Conservation (phyloP, 139 green algal species). For the Dunaliella primolecta region DNA sequence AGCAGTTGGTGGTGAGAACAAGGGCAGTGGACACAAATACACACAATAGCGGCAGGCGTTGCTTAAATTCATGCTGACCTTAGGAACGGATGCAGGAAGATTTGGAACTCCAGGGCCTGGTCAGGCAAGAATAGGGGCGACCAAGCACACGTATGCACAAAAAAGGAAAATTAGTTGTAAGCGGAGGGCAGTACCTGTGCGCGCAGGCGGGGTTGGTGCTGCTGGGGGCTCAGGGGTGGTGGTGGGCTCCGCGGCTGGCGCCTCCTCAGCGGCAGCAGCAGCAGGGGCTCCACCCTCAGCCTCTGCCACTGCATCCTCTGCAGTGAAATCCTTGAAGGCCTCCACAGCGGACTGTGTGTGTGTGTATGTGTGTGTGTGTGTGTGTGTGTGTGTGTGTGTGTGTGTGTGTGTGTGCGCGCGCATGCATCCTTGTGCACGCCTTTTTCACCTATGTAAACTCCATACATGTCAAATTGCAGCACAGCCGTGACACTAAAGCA, state of each 20-base stretch:
- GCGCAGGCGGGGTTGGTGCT: neutral
- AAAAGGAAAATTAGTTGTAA: too few species aligned
- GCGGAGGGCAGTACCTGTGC: neutral
- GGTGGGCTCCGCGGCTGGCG: neutral
- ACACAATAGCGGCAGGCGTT: too few species aligned
- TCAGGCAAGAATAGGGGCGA: too few species aligned
- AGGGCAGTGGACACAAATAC: too few species aligned
- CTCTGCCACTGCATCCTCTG: slow-evolving; percentile 40
- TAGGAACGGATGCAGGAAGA: too few species aligned
- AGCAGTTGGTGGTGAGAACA: too few species aligned
- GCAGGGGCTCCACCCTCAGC: slow-evolving; percentile 19
- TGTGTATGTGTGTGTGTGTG: neutral
- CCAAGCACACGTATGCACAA: slow-evolving; percentile 30
- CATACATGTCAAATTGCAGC: too few species aligned
- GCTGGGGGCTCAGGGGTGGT: slow-evolving; percentile 4
- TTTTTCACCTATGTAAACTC: too few species aligned
- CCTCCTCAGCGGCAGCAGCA: neutral
- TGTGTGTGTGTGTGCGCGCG: neutral
- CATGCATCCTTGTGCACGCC: too few species aligned
- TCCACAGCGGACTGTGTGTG: slow-evolving; percentile 42
- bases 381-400: neutral
- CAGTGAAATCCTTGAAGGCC: slow-evolving; percentile 67
- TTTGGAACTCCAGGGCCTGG: too few species aligned
- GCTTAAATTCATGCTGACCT: too few species aligned
- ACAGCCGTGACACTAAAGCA: too few species aligned